Evolutionary conservation across 2,329 filamentous ascomycete species (phyloP), one percentile per base, ranked within the genome.

Genomic region (Penicillium rolfsii): DNA sequence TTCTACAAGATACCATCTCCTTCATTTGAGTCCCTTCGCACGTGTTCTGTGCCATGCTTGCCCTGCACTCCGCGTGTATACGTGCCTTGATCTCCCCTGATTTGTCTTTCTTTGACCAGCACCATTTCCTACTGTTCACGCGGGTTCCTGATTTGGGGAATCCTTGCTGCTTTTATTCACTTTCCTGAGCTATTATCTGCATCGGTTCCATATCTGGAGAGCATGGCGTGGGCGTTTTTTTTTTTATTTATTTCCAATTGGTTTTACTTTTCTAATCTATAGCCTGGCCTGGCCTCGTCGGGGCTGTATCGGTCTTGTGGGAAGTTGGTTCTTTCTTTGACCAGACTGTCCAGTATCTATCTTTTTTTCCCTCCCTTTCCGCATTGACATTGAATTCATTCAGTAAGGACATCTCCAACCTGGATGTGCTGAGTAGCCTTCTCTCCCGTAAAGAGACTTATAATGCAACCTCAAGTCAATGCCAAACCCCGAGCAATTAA

Each of bases 171-270:
- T 46, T 36, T 53, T 22, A 45, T 52, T 61, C n/a, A 48, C 48
- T 55, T 52, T 62, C 57, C 58, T 56, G 28, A 33, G 40, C 57
- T 58, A 57, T 67, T 52, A 64, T 60, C 64, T 65, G 65, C 64
- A 63, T 63, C 52, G 33, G 53, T 61, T 63, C 59, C 59, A 61
- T 62, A 30, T 57, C 52, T 53, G 61, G 64, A 52, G 66, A 64
- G 65, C 63, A 67, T 62, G 70, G 70, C 59, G 67, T 71, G 66
- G 60, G 60, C 54, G 46, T 45, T 36, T 57, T 64, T 30, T 58
- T 59, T 67, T 55, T 46, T 56, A 12, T 61, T 61, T 22, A 22
- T 22, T 22, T 22, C 1, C 19, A 22, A 22, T 22, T 22, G 19
- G 19, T 1, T 48, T 9, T 16, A 16, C 52, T 9, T 35, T 11